Evolutionary conservation across 163 green algal genomes (phyloP).

Genomic region (Prototheca wickerhamii): DNA sequence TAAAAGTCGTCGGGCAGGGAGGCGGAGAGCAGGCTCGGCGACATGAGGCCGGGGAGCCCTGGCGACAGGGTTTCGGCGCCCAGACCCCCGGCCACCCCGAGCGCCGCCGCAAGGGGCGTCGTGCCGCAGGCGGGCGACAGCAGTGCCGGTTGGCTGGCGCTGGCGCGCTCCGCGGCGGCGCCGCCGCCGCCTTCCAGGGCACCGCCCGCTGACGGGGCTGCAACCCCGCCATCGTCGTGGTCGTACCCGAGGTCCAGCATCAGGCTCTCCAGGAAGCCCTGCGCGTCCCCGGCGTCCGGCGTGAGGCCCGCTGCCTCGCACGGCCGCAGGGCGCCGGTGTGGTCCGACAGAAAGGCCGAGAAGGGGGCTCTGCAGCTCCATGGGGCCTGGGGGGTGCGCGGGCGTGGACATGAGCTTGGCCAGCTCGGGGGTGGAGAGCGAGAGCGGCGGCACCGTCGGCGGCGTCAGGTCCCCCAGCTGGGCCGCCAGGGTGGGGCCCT

Average conservation of each 20-base stretch:
- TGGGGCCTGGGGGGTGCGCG: not conserved
- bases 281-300: not conserved
- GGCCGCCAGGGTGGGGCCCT: not conserved
- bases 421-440: not conserved
- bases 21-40: not conserved
- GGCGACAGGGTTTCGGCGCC: not conserved
- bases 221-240: not conserved
- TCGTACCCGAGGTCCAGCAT: not conserved
- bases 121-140: too few species aligned
- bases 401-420: not conserved
- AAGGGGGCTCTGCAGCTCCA: too few species aligned
- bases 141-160: too few species aligned
- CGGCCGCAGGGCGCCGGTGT: too few species aligned
- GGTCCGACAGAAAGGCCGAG: constrained; percentile 1
- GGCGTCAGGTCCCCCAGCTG: not conserved
- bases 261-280: not conserved
- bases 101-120: too few species aligned
- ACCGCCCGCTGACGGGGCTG: not conserved
- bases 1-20: not conserved
- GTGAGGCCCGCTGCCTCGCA: not conserved
- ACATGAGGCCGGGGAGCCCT: constrained; percentile 3
- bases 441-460: not conserved
- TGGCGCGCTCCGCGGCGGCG: too few species aligned
- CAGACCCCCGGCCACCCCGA: too few species aligned
- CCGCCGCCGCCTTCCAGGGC: not conserved